Base-by-base conservation (phyloP, 495 filamentous ascomycete species). In the Lophiotrema nucula region DNA sequence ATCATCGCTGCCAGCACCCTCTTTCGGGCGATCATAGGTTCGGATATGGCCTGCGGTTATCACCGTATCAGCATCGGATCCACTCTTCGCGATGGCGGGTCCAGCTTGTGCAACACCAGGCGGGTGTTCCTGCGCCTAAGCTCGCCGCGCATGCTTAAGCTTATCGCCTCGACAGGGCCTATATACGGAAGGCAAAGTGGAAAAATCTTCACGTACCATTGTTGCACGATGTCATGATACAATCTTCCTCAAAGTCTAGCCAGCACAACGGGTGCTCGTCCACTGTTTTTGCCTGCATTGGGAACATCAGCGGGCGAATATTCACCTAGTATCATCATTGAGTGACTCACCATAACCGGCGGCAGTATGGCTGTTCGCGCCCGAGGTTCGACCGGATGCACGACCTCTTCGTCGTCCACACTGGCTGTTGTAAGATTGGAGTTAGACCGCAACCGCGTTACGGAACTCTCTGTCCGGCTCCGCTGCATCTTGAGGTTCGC, bases 171-270 rank as follows among this genome's bases (percentile, higher is more conserved):
- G 27, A 4, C 10, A 10, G 18, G 39, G 39, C 13, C 47, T 13
- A 13, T n/a, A n/a, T n/a, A n/a, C n/a, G n/a, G n/a, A n/a, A n/a
- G n/a, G n/a, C n/a, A n/a, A n/a, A 39, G 49, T 48, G 41, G 25
- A 45, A 65, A 56, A 52, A 21, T 56, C 33, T 54, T 21, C 47
- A 72, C 81, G 71, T 73, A 93, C 90, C 91, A 73, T 83, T 83
- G 62, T 86, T 84, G 67, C 91, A 97, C 53, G 88, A 87, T n/a
- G 90, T 95, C 64, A 97, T 83, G 39, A 98, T 92, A 24, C 85
- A 86, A 66, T 95, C 85, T 70, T 96, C 87, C 58, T 90, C 89
- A 67, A 98, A 98, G 11, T 84, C 86, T 16, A 98, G 67, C 88
- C 92, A 96, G 67, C 82, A 88, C 44, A 95, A 76, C 47, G 91